Evolutionary conservation across 1,139 yeast genomes (phyloP), one percentile per base, ranked within the genome.

Genomic region (Kodamaea arcana): DNA sequence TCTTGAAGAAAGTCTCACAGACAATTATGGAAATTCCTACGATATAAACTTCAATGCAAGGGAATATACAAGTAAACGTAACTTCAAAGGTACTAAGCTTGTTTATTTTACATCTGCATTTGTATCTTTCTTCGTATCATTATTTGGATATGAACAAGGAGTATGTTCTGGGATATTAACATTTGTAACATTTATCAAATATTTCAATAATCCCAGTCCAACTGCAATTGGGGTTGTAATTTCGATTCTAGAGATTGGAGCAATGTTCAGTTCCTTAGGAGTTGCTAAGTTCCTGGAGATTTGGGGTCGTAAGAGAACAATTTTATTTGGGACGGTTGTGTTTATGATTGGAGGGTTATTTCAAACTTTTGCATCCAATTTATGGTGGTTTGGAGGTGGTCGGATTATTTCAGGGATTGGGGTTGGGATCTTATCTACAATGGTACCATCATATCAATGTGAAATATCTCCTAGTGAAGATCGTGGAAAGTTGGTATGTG

Each of bases 81-180:
- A 36, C 24, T 66, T 69, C 48, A 69, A 69, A 44, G 75, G 75
- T 7, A 63, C 50, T 24, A 44, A 55, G 22, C 55, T 80, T 33
- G 72, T 80, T 11, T 86, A 85, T 55, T 83, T 85, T 60, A 85
- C 94, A 3, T 78, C 90, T 1, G 78, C 83, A 9, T 86, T 86
- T 57, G 94, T 86, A 15, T 80, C 90, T 23, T 65, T 85, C 6
- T 94, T 94, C 35, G 95, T 87, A 11, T 81, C 87, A 37, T 65
- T 87, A 23, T 87, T 86, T 54, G 96, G 95, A 4, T 87, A 84
- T 58, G 95, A 87, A 54, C 96, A 87, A 59, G 95, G 95, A 36
- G 95, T 86, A 31, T 84, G 90, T 78, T 78, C 87, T 24, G 92
- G 94, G 3, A 78, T 87, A 30, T 52, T 69, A 32, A 68, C 72